These are phyloP conservation scores for Capronia epimyces DNA, from an alignment of 2,329 filamentous ascomycete species.

Conservation along the genomic window DNA sequence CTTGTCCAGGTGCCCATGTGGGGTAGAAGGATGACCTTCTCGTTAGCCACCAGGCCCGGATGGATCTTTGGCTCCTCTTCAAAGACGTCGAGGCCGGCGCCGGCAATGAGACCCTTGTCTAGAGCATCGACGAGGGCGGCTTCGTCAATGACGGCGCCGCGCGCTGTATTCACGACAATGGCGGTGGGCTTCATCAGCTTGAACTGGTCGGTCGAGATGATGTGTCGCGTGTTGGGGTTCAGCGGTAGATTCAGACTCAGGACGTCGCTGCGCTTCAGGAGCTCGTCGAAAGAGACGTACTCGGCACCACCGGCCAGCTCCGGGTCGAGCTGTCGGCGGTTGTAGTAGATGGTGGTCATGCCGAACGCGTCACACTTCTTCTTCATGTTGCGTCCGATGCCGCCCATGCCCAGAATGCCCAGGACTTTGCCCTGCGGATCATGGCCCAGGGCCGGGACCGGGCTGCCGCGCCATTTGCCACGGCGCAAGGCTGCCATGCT, in stretches of 20 bases:
- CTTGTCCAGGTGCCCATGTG: conserved; percentile 82
- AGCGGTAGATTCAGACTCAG: conserved; percentile 74
- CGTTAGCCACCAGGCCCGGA: conserved; percentile 64
- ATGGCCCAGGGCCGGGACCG: conserved; percentile 57
- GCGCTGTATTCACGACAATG: conserved; percentile 75
- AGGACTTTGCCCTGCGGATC: conserved; percentile 74
- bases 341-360: conserved; percentile 31
- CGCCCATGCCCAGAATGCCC: conserved; percentile 80
- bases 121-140: conserved; percentile 70
- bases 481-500: conserved; percentile 61
- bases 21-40: conserved; percentile 67
- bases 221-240: conserved; percentile 68
- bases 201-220: conserved; percentile 67
- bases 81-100: conserved; percentile 72
- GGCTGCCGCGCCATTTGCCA: conserved; percentile 61
- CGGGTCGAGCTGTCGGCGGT: conserved; percentile 19
- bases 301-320: conserved; percentile 49
- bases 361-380: conserved; percentile 33
- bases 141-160: conserved; percentile 78
- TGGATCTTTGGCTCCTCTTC: conserved; percentile 76
- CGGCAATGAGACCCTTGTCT: conserved; percentile 62
- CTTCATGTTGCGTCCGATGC: conserved; percentile 73
- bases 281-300: conserved; percentile 68
- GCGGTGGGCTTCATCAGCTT: conserved; percentile 71
- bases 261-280: conserved; percentile 66